phyloP scores from a whole-genome alignment of 225 moss, liverwort and hornwort species.

The Polytrichum formosum region DNA sequence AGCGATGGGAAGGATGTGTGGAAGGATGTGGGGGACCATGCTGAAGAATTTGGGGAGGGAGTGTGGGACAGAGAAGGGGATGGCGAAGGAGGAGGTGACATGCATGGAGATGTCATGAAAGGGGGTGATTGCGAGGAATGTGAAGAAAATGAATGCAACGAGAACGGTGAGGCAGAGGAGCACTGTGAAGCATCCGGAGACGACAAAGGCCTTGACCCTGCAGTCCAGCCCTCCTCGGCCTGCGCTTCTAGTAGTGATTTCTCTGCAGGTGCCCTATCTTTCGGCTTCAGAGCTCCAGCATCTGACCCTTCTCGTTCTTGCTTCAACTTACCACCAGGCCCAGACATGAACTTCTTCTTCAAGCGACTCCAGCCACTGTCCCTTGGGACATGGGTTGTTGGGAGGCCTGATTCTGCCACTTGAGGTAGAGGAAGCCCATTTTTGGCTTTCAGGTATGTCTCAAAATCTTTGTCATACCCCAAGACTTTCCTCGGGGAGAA shows the following conservation, averaged over 20 bases:
- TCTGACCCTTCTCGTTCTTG: conserved; percentile 4
- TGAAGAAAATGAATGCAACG: conserved; percentile 24
- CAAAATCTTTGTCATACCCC: conserved; percentile 36
- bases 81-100: conserved; percentile 18
- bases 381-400: conserved; percentile 7
- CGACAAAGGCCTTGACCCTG: conserved; percentile 4
- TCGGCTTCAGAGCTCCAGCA: background rate
- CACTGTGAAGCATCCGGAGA: conserved; percentile 25
- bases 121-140: conserved; percentile 27
- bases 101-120: conserved; percentile 9
- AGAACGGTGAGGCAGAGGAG: conserved; percentile 37
- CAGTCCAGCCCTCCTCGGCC: conserved; percentile 10
- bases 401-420: conserved; percentile 11
- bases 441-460: conserved; percentile 29
- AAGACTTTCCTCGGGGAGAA: conserved; percentile 3
- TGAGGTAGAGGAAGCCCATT: conserved; percentile 1
- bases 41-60: conserved; percentile 18
- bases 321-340: conserved; percentile 4
- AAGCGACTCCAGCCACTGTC: conserved; percentile 37
- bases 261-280: background rate
- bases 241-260: background rate
- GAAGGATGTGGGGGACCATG: conserved; percentile 13
- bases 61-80: conserved; percentile 11
- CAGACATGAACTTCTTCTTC: conserved; percentile 6
- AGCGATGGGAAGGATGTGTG: background rate